A percentile compares a stretch with the other conserved stretches of the same genome.
These are phyloP conservation scores for Leccinum imitatum DNA, from an alignment of 768 basidiomycete genomes.

Conservation along the genomic window DNA sequence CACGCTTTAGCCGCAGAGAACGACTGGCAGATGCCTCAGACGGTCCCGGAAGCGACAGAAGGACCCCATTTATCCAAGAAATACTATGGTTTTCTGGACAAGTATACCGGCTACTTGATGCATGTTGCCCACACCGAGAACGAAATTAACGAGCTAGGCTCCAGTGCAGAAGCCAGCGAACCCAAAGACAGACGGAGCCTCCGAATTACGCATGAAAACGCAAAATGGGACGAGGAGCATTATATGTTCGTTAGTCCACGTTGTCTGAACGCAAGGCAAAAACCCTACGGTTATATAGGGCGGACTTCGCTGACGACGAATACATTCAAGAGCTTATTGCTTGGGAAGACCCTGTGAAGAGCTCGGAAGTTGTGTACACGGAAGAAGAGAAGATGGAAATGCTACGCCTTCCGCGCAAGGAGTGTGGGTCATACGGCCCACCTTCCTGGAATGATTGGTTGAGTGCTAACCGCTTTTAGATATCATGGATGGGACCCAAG, in stretches of 20 bases:
- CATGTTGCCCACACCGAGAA: slow-evolving; percentile 75
- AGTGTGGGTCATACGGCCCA: slow-evolving; percentile 39
- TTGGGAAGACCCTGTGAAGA: slow-evolving; percentile 60
- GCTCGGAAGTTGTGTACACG: slow-evolving; percentile 51
- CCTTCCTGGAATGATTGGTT: background rate
- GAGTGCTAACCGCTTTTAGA: slow-evolving; percentile 42
- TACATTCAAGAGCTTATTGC: slow-evolving; percentile 67
- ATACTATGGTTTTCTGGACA: slow-evolving; percentile 75
- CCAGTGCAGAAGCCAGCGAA: slow-evolving; percentile 58
- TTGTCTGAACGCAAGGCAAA: background rate
- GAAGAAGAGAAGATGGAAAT: slow-evolving; percentile 72
- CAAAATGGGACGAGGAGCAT: slow-evolving; percentile 82
- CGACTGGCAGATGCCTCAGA: slow-evolving; percentile 78
- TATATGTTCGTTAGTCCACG: slow-evolving; percentile 61
- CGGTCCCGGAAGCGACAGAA: slow-evolving; percentile 43
- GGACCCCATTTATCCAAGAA: slow-evolving; percentile 41
- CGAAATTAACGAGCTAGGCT: slow-evolving; percentile 78
- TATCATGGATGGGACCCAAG: slow-evolving; percentile 54
- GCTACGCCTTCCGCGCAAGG: slow-evolving; percentile 52
- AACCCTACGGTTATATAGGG: slow-evolving; percentile 44
- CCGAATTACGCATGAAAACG: slow-evolving; percentile 63
- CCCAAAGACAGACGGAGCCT: slow-evolving; percentile 49
- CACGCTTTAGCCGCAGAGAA: slow-evolving; percentile 62
- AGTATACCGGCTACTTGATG: slow-evolving; percentile 72
- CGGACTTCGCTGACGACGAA: slow-evolving; percentile 77